Evolutionary conservation across 129 eudicot genomes (phyloP).

Genomic region (Chrysanthemum seticuspe): DNA sequence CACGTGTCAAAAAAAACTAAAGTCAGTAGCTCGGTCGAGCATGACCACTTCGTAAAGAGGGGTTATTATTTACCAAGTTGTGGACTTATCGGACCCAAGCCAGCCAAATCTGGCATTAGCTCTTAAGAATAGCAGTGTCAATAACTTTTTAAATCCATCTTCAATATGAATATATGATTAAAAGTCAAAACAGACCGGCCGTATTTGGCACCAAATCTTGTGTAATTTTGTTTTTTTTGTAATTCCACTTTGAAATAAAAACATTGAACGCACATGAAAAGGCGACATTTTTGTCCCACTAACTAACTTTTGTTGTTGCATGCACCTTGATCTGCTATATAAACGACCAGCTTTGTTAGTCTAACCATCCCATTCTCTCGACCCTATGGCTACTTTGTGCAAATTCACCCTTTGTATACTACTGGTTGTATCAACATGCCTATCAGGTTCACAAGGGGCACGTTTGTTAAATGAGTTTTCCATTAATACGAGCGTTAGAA

Average conservation of each 20-base stretch:
- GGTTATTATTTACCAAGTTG: no score
- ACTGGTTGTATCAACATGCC: background rate
- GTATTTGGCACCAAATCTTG: background rate
- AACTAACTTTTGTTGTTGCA: background rate
- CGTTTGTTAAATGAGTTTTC: background rate
- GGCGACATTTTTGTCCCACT: constrained; percentile 5
- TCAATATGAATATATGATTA: no score
- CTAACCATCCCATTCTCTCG: constrained; percentile 1
- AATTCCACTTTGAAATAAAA: background rate
- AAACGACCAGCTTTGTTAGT: background rate
- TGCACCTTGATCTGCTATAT: constrained; percentile 10
- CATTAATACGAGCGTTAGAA: background rate
- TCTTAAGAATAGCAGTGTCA: no score
- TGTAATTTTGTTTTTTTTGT: background rate
- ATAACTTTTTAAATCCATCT: no score
- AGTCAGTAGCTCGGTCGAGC: no score
- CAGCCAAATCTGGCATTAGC: no score
- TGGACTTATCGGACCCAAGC: no score
- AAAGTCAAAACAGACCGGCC: constrained; percentile 14
- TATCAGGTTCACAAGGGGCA: constrained; percentile 7
- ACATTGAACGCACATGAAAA: constrained; percentile 9
- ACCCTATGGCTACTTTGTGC: constrained; percentile 20
- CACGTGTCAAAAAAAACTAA: no score
- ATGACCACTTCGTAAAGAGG: no score
- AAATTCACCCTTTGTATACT: constrained; percentile 19